Percentiles rank a stretch among this genome's conserved stretches.
Conservation (phyloP, 192 early-diverging fungal genomes). For the Phycomyces blakesleeanus region DNA sequence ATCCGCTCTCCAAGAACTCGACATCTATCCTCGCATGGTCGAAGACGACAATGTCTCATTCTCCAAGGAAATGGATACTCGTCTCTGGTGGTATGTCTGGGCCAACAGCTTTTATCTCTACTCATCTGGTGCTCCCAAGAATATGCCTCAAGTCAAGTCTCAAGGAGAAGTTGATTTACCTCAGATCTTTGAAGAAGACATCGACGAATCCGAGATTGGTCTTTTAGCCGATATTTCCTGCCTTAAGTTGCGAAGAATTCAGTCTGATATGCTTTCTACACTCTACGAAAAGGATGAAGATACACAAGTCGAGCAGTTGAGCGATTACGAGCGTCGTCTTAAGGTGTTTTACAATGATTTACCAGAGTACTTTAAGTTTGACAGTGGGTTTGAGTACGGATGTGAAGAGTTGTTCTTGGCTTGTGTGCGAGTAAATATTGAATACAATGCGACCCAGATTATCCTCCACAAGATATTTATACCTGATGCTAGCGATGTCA, state of each 20-base stretch:
- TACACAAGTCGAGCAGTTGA: slow-evolving; percentile 18
- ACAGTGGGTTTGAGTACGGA: slow-evolving; percentile 38
- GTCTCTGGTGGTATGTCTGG: slow-evolving; percentile 41
- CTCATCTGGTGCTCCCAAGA: slow-evolving; percentile 23
- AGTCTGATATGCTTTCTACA: slow-evolving; percentile 20
- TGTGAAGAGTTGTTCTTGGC: slow-evolving; percentile 29
- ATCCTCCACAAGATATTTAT: slow-evolving; percentile 37
- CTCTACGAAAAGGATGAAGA: slow-evolving; percentile 19
- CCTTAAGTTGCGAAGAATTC: slow-evolving; percentile 25
- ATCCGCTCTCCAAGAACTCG: slow-evolving; percentile 22
- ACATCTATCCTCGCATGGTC: slow-evolving; percentile 32
- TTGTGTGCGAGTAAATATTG: slow-evolving; percentile 30
- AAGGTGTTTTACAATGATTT: slow-evolving; percentile 11
- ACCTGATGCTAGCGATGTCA: slow-evolving; percentile 21
- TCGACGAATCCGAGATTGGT: slow-evolving; percentile 30
- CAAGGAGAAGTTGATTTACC: slow-evolving; percentile 24
- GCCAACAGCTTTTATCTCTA: slow-evolving; percentile 27
- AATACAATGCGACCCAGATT: slow-evolving; percentile 36
- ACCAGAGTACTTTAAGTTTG: slow-evolving; percentile 29
- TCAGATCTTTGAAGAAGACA: slow-evolving; percentile 33
- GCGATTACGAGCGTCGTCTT: slow-evolving; percentile 18
- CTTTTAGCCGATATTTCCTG: slow-evolving; percentile 18
- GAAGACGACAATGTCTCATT: slow-evolving; percentile 24
- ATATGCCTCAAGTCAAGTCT: slow-evolving; percentile 6
- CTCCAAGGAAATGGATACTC: slow-evolving; percentile 33